phyloP scores from a whole-genome alignment of 352 stramenopile genomes.

The Phytophthora litchii region DNA sequence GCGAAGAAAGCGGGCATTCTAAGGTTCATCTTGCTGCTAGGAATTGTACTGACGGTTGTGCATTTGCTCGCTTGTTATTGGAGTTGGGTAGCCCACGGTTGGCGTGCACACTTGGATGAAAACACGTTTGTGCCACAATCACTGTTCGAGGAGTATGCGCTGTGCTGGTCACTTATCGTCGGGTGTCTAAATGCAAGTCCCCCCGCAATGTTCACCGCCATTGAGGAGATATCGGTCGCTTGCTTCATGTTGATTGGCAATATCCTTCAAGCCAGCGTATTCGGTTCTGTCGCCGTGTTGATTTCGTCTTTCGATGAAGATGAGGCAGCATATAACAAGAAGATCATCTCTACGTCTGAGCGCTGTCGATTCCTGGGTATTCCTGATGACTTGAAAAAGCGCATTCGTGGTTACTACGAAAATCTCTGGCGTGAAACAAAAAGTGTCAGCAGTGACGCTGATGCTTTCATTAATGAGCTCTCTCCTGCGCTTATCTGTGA shows the following conservation, averaged over 20 bases:
- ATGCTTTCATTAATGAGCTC: conserved; percentile 80
- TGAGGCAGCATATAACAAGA: conserved; percentile 72
- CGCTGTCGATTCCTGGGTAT: conserved; percentile 73
- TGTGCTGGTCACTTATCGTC: conserved; percentile 62
- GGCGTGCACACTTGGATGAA: conserved; percentile 44
- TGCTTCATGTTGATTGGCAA: conserved; percentile 80
- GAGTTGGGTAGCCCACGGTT: conserved; percentile 58
- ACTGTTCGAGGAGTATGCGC: conserved; percentile 45
- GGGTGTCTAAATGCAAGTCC: conserved; percentile 71
- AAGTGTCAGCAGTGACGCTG: conserved; percentile 61
- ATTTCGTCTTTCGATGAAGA: conserved; percentile 77
- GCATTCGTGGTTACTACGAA: conserved; percentile 73
- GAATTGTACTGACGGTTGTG: conserved; percentile 59
- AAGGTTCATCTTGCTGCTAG: conserved; percentile 54
- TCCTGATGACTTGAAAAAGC: conserved; percentile 48
- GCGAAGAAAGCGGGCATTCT: conserved; percentile 73
- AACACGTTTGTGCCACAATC: conserved; percentile 29
- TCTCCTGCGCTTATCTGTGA: conserved; percentile 74
- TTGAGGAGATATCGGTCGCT: conserved; percentile 61
- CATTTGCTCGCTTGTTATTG: conserved; percentile 69
- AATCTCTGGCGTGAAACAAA: conserved; percentile 75
- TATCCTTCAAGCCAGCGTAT: conserved; percentile 70
- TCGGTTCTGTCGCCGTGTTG: conserved; percentile 64
- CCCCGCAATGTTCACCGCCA: conserved; percentile 52
- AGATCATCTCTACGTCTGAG: conserved; percentile 67